Conservation (phyloP, 306 rosid genomes). For the Malus sieversii region DNA sequence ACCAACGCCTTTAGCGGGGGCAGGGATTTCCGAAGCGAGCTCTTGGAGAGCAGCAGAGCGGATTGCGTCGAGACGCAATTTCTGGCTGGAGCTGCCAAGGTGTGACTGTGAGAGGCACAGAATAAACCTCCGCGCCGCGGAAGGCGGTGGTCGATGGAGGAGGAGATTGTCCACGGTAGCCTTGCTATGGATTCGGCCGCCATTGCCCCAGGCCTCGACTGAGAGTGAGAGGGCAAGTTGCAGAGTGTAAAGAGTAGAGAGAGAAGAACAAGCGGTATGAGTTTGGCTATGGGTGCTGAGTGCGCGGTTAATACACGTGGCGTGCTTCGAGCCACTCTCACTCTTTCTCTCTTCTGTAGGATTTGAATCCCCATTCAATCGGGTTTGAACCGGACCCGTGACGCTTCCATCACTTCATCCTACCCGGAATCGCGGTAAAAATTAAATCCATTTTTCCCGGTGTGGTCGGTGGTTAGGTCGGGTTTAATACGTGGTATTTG, state of each 20-base stretch:
- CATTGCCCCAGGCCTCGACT: constrained; percentile 5
- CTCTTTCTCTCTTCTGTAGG: background rate
- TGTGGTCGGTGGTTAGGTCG: too few species aligned
- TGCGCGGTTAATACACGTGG: constrained; percentile 1
- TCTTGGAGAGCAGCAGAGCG: constrained; percentile 34
- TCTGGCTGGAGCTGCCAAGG: constrained; percentile 39
- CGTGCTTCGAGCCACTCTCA: background rate
- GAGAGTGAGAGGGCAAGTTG: background rate
- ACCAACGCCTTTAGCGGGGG: constrained; percentile 58
- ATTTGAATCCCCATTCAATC: background rate
- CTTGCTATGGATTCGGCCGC: constrained; percentile 28
- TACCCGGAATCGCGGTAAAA: too few species aligned
- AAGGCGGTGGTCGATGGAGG: constrained; percentile 32
- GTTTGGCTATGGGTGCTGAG: constrained; percentile 10
- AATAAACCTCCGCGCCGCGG: constrained; percentile 35
- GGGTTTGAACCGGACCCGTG: background rate
- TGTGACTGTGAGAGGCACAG: constrained; percentile 41
- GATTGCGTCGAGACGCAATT: constrained; percentile 33
- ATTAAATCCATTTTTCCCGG: too few species aligned
- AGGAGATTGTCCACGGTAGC: constrained; percentile 23
- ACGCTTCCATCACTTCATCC: too few species aligned
- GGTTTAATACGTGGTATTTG: too few species aligned
- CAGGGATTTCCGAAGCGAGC: constrained; percentile 38
- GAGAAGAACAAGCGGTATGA: background rate
- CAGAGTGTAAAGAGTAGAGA: background rate